Conservation (phyloP, 148 eudicot genomes). For the Amaranthus cruentus region DNA sequence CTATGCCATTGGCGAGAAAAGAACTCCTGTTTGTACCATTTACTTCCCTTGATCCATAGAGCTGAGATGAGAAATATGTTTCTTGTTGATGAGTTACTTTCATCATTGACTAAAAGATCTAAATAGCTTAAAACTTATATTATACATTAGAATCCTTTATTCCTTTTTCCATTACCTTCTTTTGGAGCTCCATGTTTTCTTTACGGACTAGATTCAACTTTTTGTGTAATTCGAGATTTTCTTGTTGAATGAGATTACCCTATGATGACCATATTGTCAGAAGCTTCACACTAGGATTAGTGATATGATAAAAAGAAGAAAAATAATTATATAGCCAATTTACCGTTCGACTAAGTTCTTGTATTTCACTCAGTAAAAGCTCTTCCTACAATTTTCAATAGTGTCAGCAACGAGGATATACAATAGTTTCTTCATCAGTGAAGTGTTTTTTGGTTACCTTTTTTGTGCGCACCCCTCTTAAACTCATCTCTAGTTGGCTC, state of each 20-base stretch:
- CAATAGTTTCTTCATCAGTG: neutral
- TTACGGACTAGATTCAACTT: slow-evolving; percentile 49
- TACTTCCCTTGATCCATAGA: slow-evolving; percentile 36
- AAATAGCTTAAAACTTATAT: neutral
- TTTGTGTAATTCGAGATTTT: slow-evolving; percentile 61
- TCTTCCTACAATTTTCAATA: slow-evolving; percentile 45
- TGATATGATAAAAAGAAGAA: neutral
- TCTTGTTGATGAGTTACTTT: neutral
- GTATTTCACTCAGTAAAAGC: slow-evolving; percentile 55
- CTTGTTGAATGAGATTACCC: slow-evolving; percentile 59
- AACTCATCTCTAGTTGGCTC: slow-evolving; percentile 39
- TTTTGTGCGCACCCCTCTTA: slow-evolving; percentile 33
- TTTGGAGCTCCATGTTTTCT: slow-evolving; percentile 47
- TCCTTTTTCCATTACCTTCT: slow-evolving; percentile 36
- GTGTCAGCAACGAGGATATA: slow-evolving; percentile 4
- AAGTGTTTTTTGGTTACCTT: slow-evolving; percentile 26
- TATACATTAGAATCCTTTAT: neutral
- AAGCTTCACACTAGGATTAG: slow-evolving; percentile 7
- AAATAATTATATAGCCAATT: neutral
- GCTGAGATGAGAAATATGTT: slow-evolving; percentile 30
- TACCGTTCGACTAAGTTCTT: slow-evolving; percentile 64
- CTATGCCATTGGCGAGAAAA: slow-evolving; percentile 16
- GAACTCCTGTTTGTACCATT: slow-evolving; percentile 26
- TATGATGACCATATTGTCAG: slow-evolving; percentile 27
- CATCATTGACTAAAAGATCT: neutral